phyloP scores from a whole-genome alignment of 2,329 filamentous ascomycete genomes.

The Teratosphaeriaceae sp. region DNA sequence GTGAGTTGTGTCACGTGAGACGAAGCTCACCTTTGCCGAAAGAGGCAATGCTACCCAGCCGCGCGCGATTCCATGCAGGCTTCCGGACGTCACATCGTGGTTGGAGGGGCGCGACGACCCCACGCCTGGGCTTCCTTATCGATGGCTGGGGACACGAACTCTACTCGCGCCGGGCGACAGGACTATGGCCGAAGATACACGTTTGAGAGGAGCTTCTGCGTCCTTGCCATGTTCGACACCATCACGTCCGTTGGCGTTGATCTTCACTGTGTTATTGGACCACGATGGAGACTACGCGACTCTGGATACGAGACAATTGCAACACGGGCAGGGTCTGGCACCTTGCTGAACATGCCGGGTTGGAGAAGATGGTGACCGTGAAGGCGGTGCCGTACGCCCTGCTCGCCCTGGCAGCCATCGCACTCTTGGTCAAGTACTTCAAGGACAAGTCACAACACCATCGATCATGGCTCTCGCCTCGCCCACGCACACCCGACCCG shows the following conservation, averaged over 20 bases:
- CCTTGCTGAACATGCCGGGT: not conserved
- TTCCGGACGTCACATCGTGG: not conserved
- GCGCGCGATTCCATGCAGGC: no score
- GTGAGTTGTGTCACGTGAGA: slow-evolving; percentile 2
- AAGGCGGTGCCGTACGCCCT: slow-evolving; percentile 7
- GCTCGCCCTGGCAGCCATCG: slow-evolving; percentile 2
- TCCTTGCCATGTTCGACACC: not conserved
- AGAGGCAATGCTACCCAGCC: slow-evolving; percentile 1
- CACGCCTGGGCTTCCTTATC: slow-evolving; percentile 3
- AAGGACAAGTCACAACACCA: not conserved
- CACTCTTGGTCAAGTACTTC: not conserved
- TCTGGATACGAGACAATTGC: slow-evolving; percentile 6
- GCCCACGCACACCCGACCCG: slow-evolving; percentile 33
- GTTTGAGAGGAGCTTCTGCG: not conserved
- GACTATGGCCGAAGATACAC: no score
- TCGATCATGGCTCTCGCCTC: slow-evolving; percentile 7
- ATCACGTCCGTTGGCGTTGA: not conserved
- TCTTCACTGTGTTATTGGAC: not conserved
- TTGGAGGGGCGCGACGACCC: not conserved
- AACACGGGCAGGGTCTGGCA: not conserved
- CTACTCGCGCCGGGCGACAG: no score
- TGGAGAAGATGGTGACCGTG: slow-evolving; percentile 1
- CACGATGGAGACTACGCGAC: slow-evolving; percentile 3
- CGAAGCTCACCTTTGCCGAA: not conserved
- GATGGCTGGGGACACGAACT: no score